These are phyloP conservation scores for Plasmodium ovale DNA, from an alignment of 169 alveolate genomes.

Conservation along the genomic window DNA sequence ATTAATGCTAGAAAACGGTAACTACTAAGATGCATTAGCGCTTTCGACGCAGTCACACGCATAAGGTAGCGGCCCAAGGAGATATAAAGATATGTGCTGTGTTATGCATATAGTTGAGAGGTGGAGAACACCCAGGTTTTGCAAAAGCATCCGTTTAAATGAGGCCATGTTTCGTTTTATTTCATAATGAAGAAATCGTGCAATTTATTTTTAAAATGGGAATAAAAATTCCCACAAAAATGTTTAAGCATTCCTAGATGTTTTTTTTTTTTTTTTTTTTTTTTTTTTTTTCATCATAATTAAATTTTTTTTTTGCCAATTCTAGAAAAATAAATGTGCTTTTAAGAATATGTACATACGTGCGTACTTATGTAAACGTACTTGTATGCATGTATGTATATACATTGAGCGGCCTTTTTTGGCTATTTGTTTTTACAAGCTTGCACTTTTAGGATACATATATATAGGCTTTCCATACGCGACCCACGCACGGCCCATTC, in stretches of 20 bases:
- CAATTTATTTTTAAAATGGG: background rate
- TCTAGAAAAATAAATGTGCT: background rate
- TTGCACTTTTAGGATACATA: no score
- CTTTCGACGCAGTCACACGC: no score
- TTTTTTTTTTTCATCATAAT: background rate
- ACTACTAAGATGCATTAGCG: no score
- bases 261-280: background rate
- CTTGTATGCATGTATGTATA: no score
- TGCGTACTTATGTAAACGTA: no score
- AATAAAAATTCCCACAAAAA: background rate
- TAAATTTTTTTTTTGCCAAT: background rate
- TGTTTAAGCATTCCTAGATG: background rate
- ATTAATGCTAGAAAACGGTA: no score
- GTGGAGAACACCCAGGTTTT: background rate
- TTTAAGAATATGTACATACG: background rate
- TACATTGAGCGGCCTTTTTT: no score
- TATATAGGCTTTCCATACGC: no score
- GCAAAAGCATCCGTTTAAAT: background rate
- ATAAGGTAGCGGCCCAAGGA: no score
- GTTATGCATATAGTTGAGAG: background rate
- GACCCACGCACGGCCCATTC: no score
- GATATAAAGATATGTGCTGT: no score
- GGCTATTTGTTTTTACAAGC: no score
- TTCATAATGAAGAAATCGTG: background rate
- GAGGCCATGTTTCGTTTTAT: background rate